A percentile compares a stretch with the other conserved stretches of the same genome.
These are phyloP conservation scores for Penicillium pancosmium DNA, from an alignment of 495 filamentous ascomycete species.

Conservation along the genomic window DNA sequence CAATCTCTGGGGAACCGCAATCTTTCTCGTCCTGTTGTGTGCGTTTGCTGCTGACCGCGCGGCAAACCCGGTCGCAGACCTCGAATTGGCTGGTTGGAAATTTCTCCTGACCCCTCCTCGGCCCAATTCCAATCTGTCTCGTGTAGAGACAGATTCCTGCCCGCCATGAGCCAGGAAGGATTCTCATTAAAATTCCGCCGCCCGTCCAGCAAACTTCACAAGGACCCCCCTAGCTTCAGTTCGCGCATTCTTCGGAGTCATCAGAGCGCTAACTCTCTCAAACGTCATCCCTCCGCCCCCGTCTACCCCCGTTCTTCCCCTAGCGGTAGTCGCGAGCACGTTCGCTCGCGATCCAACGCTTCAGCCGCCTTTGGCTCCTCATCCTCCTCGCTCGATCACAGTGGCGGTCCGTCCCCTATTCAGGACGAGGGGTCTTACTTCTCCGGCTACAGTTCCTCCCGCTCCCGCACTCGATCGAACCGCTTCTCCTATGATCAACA, in stretches of 20 bases:
- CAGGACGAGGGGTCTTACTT: constrained; percentile 39
- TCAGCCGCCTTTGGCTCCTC: constrained; percentile 51
- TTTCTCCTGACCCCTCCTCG: constrained; percentile 31
- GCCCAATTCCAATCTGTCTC: constrained; percentile 37
- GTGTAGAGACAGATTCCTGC: constrained; percentile 28
- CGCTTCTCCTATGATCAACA: constrained; percentile 61
- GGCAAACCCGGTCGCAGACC: constrained; percentile 1
- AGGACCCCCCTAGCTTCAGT: constrained; percentile 48
- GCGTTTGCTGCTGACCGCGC: constrained; percentile 8
- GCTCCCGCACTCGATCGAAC: constrained; percentile 41
- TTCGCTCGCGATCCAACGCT: constrained; percentile 53
- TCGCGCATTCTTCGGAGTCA: constrained; percentile 49
- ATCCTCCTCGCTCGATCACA: constrained; percentile 53
- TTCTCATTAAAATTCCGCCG: constrained; percentile 53
- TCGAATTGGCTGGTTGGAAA: constrained; percentile 23
- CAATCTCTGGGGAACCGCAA: background rate
- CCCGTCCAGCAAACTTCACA: constrained; percentile 52
- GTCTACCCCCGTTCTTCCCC: constrained; percentile 51
- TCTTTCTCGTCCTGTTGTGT: background rate
- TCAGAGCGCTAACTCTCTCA: constrained; percentile 54
- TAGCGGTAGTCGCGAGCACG: constrained; percentile 48
- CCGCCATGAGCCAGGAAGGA: constrained; percentile 49
- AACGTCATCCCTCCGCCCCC: constrained; percentile 72
- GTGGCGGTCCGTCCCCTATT: constrained; percentile 52
- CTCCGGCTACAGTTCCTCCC: constrained; percentile 31